phyloP scores from a whole-genome alignment of 345 rosid genomes.

The Hypericum androsaemum region DNA sequence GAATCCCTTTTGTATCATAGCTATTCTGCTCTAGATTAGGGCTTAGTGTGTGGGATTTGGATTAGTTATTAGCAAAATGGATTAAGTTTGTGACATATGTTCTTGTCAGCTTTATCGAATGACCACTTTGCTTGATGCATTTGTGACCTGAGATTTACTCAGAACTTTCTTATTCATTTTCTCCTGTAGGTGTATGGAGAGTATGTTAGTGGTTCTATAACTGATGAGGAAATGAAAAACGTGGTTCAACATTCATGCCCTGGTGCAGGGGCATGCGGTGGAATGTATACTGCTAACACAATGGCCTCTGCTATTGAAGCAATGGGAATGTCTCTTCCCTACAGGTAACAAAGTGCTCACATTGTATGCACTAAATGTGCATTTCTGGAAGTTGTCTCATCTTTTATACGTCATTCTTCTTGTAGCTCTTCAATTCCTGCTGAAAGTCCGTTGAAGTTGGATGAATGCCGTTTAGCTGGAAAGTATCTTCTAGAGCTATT shows the following conservation, averaged over 20 bases:
- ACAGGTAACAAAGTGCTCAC: conserved; percentile 40
- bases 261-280: conserved; percentile 99
- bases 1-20: too few relatives aligned
- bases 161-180: conserved; percentile 33
- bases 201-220: conserved; percentile 67
- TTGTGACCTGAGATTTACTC: conserved; percentile 32
- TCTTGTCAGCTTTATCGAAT: too few relatives aligned
- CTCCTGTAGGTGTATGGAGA: conserved; percentile 68
- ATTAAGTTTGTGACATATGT: conserved; percentile 24
- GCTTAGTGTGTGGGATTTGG: too few relatives aligned
- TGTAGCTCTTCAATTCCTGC: conserved; percentile 94
- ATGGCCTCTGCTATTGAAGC: conserved; percentile 99
- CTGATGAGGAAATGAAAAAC: conserved; percentile 61
- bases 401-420: conserved; percentile 7
- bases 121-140: not conserved
- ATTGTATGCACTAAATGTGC: conserved; percentile 3
- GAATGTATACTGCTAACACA: conserved; percentile 98
- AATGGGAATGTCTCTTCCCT: conserved; percentile 99
- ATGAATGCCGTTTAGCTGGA: conserved; percentile 95
- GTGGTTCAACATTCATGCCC: conserved; percentile 83
- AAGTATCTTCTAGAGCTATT: conserved; percentile 68
- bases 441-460: conserved; percentile 80
- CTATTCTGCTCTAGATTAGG: conserved; percentile 6
- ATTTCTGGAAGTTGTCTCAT: conserved; percentile 1
- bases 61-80: too few relatives aligned